A percentile compares a stretch with the other conserved stretches of the same genome.
phyloP scores from a whole-genome alignment of 371 early-diverging fungal genomes.

The Encephalitozoon intestinalis region DNA sequence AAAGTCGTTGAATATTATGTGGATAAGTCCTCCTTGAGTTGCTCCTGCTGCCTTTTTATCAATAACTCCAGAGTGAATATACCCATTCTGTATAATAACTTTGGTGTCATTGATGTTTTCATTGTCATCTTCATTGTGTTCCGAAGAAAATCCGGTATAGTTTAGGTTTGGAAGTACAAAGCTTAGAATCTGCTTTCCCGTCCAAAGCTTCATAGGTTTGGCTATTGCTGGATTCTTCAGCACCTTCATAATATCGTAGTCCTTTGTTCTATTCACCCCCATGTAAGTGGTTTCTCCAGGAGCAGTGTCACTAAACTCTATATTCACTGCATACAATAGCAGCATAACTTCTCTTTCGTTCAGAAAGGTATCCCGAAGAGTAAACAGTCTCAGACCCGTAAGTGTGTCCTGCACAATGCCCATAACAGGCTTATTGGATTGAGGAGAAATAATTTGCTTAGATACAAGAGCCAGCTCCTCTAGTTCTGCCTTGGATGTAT shows the following conservation, averaged over 20 bases:
- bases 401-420: slow-evolving; percentile 99
- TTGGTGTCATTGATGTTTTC: slow-evolving; percentile 43
- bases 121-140: slow-evolving; percentile 65
- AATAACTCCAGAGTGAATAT: slow-evolving; percentile 80
- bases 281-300: background rate
- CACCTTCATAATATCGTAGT: slow-evolving; percentile 2
- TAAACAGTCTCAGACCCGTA: slow-evolving; percentile 87
- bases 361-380: slow-evolving; percentile 81
- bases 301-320: slow-evolving; percentile 79
- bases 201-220: slow-evolving; percentile 89
- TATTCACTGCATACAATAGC: slow-evolving; percentile 54
- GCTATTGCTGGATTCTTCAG: slow-evolving; percentile 71
- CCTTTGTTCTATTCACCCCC: background rate
- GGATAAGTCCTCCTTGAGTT: slow-evolving; percentile 80
- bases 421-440: slow-evolving; percentile 95
- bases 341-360: slow-evolving; percentile 81
- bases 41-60: slow-evolving; percentile 93
- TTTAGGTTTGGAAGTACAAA: slow-evolving; percentile 73
- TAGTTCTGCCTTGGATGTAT: slow-evolving; percentile 84
- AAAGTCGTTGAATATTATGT: slow-evolving; percentile 85
- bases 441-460: slow-evolving; percentile 90
- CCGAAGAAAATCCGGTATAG: slow-evolving; percentile 66
- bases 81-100: slow-evolving; percentile 84
- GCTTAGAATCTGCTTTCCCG: slow-evolving; percentile 90
- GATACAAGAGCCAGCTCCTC: slow-evolving; percentile 89